Percentiles rank a stretch among this genome's conserved stretches.
These are phyloP conservation scores for Aspergillus bridgeri DNA, from an alignment of 495 filamentous ascomycete genomes.

Conservation along the genomic window DNA sequence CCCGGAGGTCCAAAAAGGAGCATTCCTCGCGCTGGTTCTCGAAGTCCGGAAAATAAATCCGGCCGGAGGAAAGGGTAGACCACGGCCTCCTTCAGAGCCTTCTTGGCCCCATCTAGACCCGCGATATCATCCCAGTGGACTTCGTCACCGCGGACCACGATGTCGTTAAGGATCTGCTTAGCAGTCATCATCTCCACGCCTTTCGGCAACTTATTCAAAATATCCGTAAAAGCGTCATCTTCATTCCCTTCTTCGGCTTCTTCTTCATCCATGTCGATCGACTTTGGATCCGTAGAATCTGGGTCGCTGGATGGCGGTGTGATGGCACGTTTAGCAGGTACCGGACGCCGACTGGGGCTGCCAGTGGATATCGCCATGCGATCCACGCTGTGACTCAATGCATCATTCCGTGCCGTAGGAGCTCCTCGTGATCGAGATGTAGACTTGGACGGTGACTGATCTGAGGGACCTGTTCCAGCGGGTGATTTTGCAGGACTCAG, in stretches of 20 bases:
- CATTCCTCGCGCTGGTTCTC: constrained; percentile 94
- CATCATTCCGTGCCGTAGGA: constrained; percentile 22
- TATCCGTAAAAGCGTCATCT: constrained; percentile 49
- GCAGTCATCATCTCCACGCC: constrained; percentile 80
- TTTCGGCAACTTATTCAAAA: constrained; percentile 72
- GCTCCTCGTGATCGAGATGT: constrained; percentile 18
- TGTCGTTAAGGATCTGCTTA: constrained; percentile 91
- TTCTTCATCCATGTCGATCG: constrained; percentile 29
- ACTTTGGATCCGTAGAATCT: constrained; percentile 34
- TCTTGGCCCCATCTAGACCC: constrained; percentile 86
- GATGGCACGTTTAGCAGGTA: constrained; percentile 26
- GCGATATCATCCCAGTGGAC: constrained; percentile 96
- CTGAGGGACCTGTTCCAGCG: constrained; percentile 12
- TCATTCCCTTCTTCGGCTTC: constrained; percentile 36
- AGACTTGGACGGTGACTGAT: constrained; percentile 24
- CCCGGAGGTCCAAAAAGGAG: constrained; percentile 94
- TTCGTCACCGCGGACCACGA: constrained; percentile 90
- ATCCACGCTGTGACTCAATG: constrained; percentile 22
- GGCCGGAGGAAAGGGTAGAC: constrained; percentile 97
- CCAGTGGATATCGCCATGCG: constrained; percentile 25
- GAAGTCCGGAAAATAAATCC: constrained; percentile 91
- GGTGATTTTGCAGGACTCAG: constrained; percentile 22
- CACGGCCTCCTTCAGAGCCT: constrained; percentile 89
- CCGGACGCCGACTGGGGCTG: constrained; percentile 24
- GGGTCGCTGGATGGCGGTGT: constrained; percentile 46